These are phyloP conservation scores for Hordeum pubiflorum DNA, from an alignment of 202 grass and related monocot genomes.

Conservation along the genomic window DNA sequence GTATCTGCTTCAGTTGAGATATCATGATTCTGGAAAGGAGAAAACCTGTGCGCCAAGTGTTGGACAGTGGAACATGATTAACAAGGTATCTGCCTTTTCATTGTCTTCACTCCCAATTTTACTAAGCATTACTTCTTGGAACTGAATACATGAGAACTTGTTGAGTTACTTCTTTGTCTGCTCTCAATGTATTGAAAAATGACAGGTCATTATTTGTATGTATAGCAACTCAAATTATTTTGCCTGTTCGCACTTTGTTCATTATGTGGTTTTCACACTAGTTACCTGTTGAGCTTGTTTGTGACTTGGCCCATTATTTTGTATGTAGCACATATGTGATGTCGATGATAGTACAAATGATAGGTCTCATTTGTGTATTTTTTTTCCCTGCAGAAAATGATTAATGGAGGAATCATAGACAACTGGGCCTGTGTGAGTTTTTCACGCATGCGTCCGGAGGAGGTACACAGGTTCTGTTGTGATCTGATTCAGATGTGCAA, in stretches of 20 bases:
- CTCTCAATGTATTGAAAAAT: not conserved
- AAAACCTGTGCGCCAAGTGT: conserved; percentile 50
- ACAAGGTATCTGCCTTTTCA: conserved; percentile 32
- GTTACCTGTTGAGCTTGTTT: not conserved
- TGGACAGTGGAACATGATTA: conserved; percentile 94
- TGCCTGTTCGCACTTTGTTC: too few relatives aligned
- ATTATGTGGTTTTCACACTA: not conserved
- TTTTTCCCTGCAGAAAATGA: conserved; percentile 54
- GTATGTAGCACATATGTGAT: not conserved
- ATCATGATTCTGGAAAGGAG: conserved; percentile 70
- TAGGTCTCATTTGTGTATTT: not conserved
- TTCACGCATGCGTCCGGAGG: conserved; percentile 46
- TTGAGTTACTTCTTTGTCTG: not conserved
- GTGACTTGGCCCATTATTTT: not conserved
- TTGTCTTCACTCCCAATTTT: not conserved
- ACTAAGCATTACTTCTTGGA: not conserved
- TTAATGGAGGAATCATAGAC: conserved; percentile 55
- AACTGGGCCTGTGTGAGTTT: conserved; percentile 65
- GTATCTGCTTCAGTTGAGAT: conserved; percentile 55
- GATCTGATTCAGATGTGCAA: conserved; percentile 62
- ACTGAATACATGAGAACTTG: not conserved
- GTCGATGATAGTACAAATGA: not conserved
- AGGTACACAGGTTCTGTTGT: conserved; percentile 42
- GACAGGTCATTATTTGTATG: too few relatives aligned
- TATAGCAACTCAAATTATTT: too few relatives aligned